Evolutionary conservation across 345 rosid species (phyloP).

Genomic region (Pseudoturritis turrita): DNA sequence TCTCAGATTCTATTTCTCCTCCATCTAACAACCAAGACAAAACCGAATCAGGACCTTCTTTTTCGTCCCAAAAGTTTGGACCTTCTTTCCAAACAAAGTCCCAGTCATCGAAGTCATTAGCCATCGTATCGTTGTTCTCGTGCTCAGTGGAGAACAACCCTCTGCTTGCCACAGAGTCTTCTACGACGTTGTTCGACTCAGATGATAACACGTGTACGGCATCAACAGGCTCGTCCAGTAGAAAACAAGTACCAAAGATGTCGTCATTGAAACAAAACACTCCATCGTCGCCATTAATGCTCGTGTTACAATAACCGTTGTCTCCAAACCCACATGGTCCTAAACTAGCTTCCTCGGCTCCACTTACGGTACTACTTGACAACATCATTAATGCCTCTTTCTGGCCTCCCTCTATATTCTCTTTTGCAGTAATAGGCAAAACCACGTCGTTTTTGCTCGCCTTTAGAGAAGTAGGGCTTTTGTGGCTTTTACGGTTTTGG

Average conservation of each 20-base stretch:
- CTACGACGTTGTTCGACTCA: not conserved
- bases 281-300: conserved; percentile 18
- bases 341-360: conserved; percentile 7
- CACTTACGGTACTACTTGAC: not conserved
- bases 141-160: not conserved
- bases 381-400: not conserved
- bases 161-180: not conserved
- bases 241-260: conserved; percentile 7
- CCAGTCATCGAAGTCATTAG: conserved; percentile 22
- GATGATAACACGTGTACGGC: not conserved
- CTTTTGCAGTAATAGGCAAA: not conserved
- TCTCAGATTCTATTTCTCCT: not conserved
- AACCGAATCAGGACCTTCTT: not conserved
- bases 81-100: conserved; percentile 18
- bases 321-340: not conserved
- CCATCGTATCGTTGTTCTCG: not conserved
- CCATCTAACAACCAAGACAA: conserved; percentile 20
- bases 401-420: not conserved
- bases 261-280: conserved; percentile 2
- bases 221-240: not conserved
- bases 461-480: not conserved
- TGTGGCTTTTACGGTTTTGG: not conserved
- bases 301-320: not conserved
- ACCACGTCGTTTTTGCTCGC: not conserved
- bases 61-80: conserved; percentile 9